phyloP scores from a whole-genome alignment of 306 rosid species.

The Inga laurina region DNA sequence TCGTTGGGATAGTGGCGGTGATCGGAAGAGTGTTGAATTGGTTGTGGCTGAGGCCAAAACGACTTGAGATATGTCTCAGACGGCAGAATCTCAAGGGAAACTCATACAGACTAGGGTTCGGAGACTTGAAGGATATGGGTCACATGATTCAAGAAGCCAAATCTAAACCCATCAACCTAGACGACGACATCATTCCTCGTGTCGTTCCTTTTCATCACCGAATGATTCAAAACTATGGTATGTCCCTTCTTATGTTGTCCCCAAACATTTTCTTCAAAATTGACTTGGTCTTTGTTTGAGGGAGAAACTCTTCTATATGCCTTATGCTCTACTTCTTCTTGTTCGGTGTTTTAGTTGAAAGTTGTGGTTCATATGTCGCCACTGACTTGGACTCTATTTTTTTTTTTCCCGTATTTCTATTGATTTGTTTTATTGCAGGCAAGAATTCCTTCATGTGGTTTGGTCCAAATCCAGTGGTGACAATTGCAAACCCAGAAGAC shows the following conservation, averaged over 20 bases:
- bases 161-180: background rate
- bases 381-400: too few relatives aligned
- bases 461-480: constrained; percentile 47
- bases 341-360: too few relatives aligned
- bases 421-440: constrained; percentile 29
- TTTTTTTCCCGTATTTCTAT: background rate
- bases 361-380: too few relatives aligned
- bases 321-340: too few relatives aligned
- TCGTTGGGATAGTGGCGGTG: background rate
- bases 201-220: background rate
- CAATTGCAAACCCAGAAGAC: constrained; percentile 35
- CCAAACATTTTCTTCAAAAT: too few relatives aligned
- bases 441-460: constrained; percentile 43
- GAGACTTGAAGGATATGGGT: constrained; percentile 14
- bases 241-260: background rate
- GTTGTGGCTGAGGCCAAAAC: constrained; percentile 9
- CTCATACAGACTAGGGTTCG: constrained; percentile 22
- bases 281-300: too few relatives aligned
- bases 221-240: background rate
- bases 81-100: constrained; percentile 28
- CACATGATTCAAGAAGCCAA: background rate
- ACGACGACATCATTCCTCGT: background rate
- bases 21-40: constrained; percentile 13
- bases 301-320: too few relatives aligned
- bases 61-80: background rate